These are phyloP conservation scores for Oldenlandia corymbosa DNA, from an alignment of 257 asterid species.

Conservation along the genomic window DNA sequence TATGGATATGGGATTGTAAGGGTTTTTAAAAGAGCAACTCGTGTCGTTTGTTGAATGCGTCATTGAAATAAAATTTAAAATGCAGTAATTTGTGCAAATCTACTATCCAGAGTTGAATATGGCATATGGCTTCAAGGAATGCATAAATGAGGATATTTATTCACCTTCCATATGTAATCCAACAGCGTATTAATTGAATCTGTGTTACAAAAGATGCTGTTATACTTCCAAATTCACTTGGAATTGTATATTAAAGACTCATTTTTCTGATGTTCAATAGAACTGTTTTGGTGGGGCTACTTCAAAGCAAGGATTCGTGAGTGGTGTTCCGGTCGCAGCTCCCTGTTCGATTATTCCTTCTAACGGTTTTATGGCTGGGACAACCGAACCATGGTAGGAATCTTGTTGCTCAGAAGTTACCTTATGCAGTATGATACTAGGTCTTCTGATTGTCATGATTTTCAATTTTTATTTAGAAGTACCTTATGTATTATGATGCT, in stretches of 20 bases:
- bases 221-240: slow-evolving; percentile 31
- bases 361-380: slow-evolving; percentile 32
- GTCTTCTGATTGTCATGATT: no score
- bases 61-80: background rate
- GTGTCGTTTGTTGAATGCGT: background rate
- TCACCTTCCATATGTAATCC: slow-evolving; percentile 18
- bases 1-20: background rate
- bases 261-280: slow-evolving; percentile 30
- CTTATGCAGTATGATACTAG: background rate
- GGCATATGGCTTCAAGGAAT: no score
- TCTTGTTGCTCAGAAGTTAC: background rate
- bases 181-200: slow-evolving; percentile 20
- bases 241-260: slow-evolving; percentile 31
- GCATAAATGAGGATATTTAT: background rate
- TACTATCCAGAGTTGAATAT: no score
- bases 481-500: no score
- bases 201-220: slow-evolving; percentile 21
- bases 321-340: slow-evolving; percentile 42
- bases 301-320: slow-evolving; percentile 39
- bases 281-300: slow-evolving; percentile 28
- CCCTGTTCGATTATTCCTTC: slow-evolving; percentile 29
- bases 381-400: slow-evolving; percentile 50
- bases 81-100: no score
- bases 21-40: background rate
- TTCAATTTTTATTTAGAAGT: no score